phyloP scores from a whole-genome alignment of 495 filamentous ascomycete genomes.

The Podospora fimiseda region DNA sequence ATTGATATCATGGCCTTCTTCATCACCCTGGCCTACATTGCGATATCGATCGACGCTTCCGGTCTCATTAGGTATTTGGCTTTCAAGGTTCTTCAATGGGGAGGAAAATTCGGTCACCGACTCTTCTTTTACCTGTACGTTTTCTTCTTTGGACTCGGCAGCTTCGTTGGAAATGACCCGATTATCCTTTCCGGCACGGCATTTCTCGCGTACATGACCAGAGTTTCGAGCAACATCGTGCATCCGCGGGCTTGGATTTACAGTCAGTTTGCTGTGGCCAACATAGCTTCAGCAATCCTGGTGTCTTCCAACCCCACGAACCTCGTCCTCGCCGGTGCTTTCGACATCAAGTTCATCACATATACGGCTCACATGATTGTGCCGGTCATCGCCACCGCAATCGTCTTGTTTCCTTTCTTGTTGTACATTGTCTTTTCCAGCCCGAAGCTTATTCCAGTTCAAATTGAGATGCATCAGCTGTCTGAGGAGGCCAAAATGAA shows the following conservation, averaged over 20 bases:
- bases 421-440: slow-evolving; percentile 58
- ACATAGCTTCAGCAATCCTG: slow-evolving; percentile 61
- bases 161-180: slow-evolving; percentile 63
- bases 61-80: slow-evolving; percentile 59
- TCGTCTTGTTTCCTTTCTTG: slow-evolving; percentile 57
- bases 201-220: slow-evolving; percentile 66
- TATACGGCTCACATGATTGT: slow-evolving; percentile 68
- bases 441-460: slow-evolving; percentile 53
- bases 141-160: slow-evolving; percentile 61
- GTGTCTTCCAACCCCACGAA: slow-evolving; percentile 69
- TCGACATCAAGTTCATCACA: slow-evolving; percentile 57
- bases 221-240: slow-evolving; percentile 60
- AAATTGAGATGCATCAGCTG: slow-evolving; percentile 60
- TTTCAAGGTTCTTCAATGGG: slow-evolving; percentile 60
- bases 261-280: slow-evolving; percentile 61
- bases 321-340: slow-evolving; percentile 63
- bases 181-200: slow-evolving; percentile 63
- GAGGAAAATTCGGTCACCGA: slow-evolving; percentile 52
- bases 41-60: slow-evolving; percentile 66
- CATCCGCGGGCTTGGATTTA: slow-evolving; percentile 63
- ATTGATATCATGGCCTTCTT: slow-evolving; percentile 64
- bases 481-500: slow-evolving; percentile 46
- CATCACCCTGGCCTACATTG: slow-evolving; percentile 64
- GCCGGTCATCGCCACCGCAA: slow-evolving; percentile 55
- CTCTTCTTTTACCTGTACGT: slow-evolving; percentile 62